Percentiles rank a stretch among this genome's conserved stretches.
Conservation (phyloP, 805 yeast species). For the Kodamaea laetipori region DNA sequence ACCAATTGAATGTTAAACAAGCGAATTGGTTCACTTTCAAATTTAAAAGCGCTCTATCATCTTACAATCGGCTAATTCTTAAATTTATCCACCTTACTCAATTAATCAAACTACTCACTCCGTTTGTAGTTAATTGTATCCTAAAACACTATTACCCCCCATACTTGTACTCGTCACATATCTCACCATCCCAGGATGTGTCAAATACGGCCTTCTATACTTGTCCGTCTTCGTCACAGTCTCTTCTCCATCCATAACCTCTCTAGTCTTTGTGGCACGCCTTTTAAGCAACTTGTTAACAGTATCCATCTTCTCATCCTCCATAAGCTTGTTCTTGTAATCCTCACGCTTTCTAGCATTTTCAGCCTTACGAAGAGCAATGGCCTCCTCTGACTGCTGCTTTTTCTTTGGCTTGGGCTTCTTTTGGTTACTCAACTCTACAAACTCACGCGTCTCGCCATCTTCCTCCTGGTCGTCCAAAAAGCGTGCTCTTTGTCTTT, state of each 20-base stretch:
- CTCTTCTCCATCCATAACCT: constrained; percentile 32
- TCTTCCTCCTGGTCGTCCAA: constrained; percentile 32
- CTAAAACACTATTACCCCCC: constrained; percentile 10
- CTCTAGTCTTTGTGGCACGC: constrained; percentile 73
- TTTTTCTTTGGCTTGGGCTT: constrained; percentile 48
- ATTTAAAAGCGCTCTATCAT: no score
- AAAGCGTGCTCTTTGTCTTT: constrained; percentile 53
- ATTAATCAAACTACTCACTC: no score
- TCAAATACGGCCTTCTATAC: constrained; percentile 44
- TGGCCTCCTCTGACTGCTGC: constrained; percentile 79
- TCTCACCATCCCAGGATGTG: constrained; percentile 48
- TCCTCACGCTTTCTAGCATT: constrained; percentile 87
- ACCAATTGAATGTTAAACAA: no score
- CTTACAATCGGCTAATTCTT: no score
- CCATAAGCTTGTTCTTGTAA: constrained; percentile 75
- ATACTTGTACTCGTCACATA: constrained; percentile 35
- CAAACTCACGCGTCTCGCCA: constrained; percentile 17
- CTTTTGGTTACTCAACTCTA: constrained; percentile 37
- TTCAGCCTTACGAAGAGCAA: constrained; percentile 79
- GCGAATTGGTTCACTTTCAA: no score
- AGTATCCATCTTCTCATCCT: constrained; percentile 92
- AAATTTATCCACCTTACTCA: no score
- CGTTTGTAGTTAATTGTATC: constrained; percentile 3
- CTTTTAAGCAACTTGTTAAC: constrained; percentile 81
- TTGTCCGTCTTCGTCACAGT: constrained; percentile 24